Percentiles rank a stretch among this genome's conserved stretches.
phyloP scores from a whole-genome alignment of 1,284 basidiomycete genomes.

The Lignosus rhinocerotis region DNA sequence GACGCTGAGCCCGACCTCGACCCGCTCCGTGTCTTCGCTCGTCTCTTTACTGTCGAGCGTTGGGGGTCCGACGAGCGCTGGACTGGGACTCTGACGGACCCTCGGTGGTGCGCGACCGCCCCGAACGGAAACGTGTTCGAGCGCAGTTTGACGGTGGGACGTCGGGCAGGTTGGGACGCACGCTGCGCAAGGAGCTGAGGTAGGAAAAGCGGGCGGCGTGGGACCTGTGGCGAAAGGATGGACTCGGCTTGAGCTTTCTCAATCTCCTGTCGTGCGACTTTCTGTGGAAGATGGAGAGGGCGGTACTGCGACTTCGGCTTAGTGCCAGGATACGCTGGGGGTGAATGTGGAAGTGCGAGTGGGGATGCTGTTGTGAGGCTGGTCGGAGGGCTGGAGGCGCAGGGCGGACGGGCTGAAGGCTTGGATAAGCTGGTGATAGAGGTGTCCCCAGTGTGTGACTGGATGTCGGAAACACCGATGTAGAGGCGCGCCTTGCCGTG shows the following conservation, averaged over 20 bases:
- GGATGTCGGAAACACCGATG: slow-evolving; percentile 10
- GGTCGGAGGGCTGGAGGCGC: not conserved
- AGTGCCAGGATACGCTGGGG: not conserved
- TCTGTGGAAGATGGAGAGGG: slow-evolving; percentile 24
- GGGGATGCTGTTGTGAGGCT: not conserved
- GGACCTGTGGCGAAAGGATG: slow-evolving; percentile 3
- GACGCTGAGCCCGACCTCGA: not conserved
- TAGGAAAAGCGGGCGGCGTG: slow-evolving; percentile 21
- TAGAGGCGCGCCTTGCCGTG: slow-evolving; percentile 9
- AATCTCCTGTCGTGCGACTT: slow-evolving; percentile 20
- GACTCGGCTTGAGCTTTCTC: slow-evolving; percentile 11
- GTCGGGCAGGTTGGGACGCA: slow-evolving; percentile 3
- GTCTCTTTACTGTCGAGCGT: not conserved
- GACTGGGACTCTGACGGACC: not conserved
- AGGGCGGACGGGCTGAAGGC: not conserved
- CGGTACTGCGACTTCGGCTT: slow-evolving; percentile 10
- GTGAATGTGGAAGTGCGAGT: not conserved
- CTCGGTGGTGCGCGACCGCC: not conserved
- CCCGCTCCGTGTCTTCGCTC: slow-evolving; percentile 1
- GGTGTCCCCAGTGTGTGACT: not conserved
- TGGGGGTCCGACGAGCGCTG: not conserved
- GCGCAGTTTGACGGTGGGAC: not conserved
- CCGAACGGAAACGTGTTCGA: slow-evolving; percentile 1
- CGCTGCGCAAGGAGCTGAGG: slow-evolving; percentile 19
- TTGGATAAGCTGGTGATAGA: not conserved